Evolutionary conservation across 768 basidiomycete species (phyloP), one percentile per base, ranked within the genome.

Genomic region (Tulasnella sp.): DNA sequence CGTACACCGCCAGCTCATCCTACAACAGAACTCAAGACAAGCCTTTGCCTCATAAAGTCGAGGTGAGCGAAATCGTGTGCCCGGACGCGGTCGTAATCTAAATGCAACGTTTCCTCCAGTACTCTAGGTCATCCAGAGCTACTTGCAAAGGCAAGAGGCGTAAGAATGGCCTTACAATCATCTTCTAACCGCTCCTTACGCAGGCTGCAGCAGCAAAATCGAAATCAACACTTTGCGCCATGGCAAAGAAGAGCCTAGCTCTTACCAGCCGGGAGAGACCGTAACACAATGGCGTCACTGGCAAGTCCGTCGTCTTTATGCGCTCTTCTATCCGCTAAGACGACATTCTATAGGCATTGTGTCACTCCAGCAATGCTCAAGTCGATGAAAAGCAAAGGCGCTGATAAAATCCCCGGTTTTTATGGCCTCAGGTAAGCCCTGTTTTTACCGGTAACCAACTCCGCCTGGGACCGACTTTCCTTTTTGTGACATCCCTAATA

Each of bases 261-360:
- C 83, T 42, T 86, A 83, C 67, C 39, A 44, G 22, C 39, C 39
- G 5, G 86, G 89, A 63, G 52, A 59, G 26, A 88, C 90, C 78
- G 85, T 83, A 0, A 86, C 91, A 3, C 83, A 87, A 76, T 92
- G 91, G 91, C 82, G 86, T 47, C 91, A 92, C 75, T 92, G 91
- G 90, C 90, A 79, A 76, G 82, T 73, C 26, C 52, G n/a, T 73
- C 44, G 34, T 42, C 64, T 76, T n/a, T 26, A 8, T 74, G 90
- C 4, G 7, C 22, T n/a, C 19, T n/a, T 11, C 39, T 17, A 17
- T 39, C 26, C 40, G 6, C n/a, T n/a, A 29, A 22, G 14, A 67
- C 40, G 22, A 40, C 11, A 19, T 0, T 7, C 0, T 32, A 29
- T 14, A 67, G 90, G 90, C 89, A 88, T 74, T 92, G 90, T 72